phyloP scores from a whole-genome alignment of 148 eudicot genomes.

The Linanthus parryae region DNA sequence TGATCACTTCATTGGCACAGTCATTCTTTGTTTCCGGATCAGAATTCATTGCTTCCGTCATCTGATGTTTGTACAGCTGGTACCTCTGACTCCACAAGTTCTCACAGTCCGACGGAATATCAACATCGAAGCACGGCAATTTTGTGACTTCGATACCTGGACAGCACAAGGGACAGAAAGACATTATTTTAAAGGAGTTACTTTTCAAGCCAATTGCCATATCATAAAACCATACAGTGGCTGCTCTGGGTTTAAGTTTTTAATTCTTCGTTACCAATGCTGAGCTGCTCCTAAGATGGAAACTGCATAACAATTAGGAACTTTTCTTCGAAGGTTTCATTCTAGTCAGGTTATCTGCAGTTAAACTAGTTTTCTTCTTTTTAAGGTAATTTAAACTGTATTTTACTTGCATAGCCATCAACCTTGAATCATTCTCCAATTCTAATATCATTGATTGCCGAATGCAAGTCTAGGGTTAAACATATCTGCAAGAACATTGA shows the following conservation, averaged over 20 bases:
- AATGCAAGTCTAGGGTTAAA: no score
- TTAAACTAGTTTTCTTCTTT: no score
- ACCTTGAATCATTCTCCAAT: neutral
- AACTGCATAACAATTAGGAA: no score
- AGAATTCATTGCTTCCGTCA: constrained; percentile 23
- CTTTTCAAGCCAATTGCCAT: no score
- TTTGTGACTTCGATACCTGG: constrained; percentile 32
- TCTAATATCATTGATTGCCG: neutral
- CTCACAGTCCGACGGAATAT: constrained; percentile 21
- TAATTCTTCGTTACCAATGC: no score
- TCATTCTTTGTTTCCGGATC: constrained; percentile 19
- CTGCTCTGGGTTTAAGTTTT: no score
- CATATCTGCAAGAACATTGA: no score
- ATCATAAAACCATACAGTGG: no score
- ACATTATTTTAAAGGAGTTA: neutral
- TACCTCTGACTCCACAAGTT: constrained; percentile 35
- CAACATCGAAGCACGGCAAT: constrained; percentile 35
- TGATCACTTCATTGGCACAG: constrained; percentile 27
- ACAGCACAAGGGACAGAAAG: constrained; percentile 6
- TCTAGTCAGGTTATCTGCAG: no score
- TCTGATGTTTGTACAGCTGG: constrained; percentile 31
- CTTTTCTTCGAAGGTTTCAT: no score
- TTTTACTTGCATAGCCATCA: neutral
- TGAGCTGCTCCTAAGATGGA: no score
- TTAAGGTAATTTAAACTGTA: no score